These are phyloP conservation scores for Polytolypa hystricis DNA, from an alignment of 2,329 filamentous ascomycete species.

Conservation along the genomic window DNA sequence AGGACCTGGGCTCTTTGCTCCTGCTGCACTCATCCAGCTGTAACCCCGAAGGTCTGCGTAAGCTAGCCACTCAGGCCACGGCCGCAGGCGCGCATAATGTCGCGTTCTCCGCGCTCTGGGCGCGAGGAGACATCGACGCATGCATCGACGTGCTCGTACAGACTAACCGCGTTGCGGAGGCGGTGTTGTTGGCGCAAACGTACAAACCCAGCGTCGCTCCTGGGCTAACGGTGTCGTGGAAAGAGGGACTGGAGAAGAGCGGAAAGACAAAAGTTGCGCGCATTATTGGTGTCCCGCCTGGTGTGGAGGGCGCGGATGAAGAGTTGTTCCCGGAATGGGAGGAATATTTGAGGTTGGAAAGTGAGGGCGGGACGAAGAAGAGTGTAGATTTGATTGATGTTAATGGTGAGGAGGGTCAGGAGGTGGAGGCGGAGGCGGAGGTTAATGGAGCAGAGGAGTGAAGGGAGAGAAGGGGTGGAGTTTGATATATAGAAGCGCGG, in stretches of 20 bases:
- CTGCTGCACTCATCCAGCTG: slow-evolving; percentile 80
- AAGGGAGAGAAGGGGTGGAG: slow-evolving; percentile 8
- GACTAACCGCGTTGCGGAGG: slow-evolving; percentile 72
- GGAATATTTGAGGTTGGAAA: slow-evolving; percentile 72
- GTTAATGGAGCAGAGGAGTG: slow-evolving; percentile 15
- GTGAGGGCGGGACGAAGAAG: slow-evolving; percentile 46
- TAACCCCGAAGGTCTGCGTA: slow-evolving; percentile 60
- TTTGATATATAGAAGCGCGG: too few relatives aligned
- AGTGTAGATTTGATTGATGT: slow-evolving; percentile 33
- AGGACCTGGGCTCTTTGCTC: slow-evolving; percentile 79
- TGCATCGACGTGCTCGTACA: slow-evolving; percentile 70
- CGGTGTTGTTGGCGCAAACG: slow-evolving; percentile 85
- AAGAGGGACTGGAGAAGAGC: slow-evolving; percentile 66
- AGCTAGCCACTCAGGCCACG: slow-evolving; percentile 63
- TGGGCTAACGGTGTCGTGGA: slow-evolving; percentile 65
- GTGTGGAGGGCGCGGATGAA: slow-evolving; percentile 52
- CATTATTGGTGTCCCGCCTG: slow-evolving; percentile 68
- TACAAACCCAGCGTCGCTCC: slow-evolving; percentile 75
- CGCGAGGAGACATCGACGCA: slow-evolving; percentile 67
- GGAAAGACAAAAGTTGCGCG: slow-evolving; percentile 80
- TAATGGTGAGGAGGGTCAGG: slow-evolving; percentile 22
- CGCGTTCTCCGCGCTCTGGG: slow-evolving; percentile 83
- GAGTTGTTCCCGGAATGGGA: slow-evolving; percentile 97
- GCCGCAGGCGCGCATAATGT: slow-evolving; percentile 78
- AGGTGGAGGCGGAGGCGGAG: slow-evolving; percentile 23